These are phyloP conservation scores for Lactarius hatsudake DNA, from an alignment of 768 basidiomycete genomes.

Conservation along the genomic window DNA sequence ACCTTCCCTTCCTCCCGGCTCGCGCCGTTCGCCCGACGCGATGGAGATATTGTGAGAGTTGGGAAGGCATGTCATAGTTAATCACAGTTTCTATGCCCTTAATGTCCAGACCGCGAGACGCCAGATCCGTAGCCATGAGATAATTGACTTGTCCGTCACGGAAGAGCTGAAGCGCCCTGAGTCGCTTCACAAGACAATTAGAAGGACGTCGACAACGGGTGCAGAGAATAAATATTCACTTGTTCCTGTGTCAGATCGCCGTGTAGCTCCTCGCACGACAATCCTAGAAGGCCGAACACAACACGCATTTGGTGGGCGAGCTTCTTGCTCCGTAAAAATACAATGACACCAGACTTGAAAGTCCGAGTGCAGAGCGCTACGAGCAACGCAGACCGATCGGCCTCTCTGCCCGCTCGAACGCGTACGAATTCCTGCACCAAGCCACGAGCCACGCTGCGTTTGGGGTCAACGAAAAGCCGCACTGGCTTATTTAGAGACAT, in stretches of 20 bases:
- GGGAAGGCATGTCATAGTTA: constrained; percentile 97
- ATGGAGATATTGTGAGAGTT: constrained; percentile 91
- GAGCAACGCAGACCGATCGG: constrained; percentile 73
- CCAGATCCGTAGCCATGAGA: constrained; percentile 94
- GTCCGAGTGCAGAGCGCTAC: constrained; percentile 83
- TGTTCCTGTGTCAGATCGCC: constrained; percentile 97
- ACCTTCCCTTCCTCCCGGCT: constrained; percentile 91
- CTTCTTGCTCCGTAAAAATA: constrained; percentile 96
- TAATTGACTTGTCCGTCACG: constrained; percentile 86
- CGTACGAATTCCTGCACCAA: constrained; percentile 95
- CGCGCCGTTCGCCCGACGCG: constrained; percentile 97
- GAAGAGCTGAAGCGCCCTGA: constrained; percentile 82
- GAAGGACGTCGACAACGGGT: not conserved
- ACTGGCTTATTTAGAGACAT: constrained; percentile 93
- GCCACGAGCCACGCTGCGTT: constrained; percentile 79
- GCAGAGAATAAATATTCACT: constrained; percentile 41
- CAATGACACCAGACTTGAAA: constrained; percentile 78
- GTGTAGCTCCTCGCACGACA: constrained; percentile 91
- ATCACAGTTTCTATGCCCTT: constrained; percentile 97
- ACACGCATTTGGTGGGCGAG: constrained; percentile 96
- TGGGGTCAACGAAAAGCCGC: constrained; percentile 93
- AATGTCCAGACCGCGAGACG: constrained; percentile 94
- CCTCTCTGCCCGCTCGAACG: constrained; percentile 76
- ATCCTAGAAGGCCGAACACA: constrained; percentile 82
- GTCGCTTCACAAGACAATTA: constrained; percentile 51